Conservation (phyloP, 78 protist genomes). For the Speleostelium caveatum region DNA sequence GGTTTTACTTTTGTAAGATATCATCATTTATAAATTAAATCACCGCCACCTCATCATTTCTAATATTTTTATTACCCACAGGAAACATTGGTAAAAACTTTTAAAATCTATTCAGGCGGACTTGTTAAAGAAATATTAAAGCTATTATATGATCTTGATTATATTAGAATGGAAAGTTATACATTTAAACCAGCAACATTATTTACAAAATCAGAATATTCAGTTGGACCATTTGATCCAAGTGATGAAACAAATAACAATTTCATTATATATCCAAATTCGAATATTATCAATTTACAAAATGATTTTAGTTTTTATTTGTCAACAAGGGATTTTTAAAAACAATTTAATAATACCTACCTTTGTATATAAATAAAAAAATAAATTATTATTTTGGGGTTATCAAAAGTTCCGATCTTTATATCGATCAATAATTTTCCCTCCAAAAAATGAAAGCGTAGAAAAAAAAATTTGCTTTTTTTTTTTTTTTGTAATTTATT, state of each 20-base stretch:
- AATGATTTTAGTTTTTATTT: slow-evolving; percentile 12
- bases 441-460: too few species aligned
- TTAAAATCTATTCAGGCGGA: not conserved
- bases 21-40: too few species aligned
- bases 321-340: slow-evolving; percentile 4
- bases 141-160: not conserved
- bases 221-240: not conserved
- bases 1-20: slow-evolving; percentile 22
- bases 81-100: not conserved
- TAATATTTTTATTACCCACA: too few species aligned
- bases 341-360: too few species aligned
- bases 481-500: too few species aligned
- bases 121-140: not conserved
- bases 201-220: not conserved
- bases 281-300: slow-evolving; percentile 7
- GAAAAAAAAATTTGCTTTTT: too few species aligned
- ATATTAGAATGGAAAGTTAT: not conserved
- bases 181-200: slow-evolving; percentile 4
- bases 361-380: too few species aligned
- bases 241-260: not conserved
- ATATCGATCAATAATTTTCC: too few species aligned
- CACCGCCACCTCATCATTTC: too few species aligned
- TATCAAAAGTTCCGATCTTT: too few species aligned
- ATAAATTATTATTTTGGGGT: too few species aligned
- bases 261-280: not conserved